phyloP scores from a whole-genome alignment of 176 grass and related monocot species.

The Ensete glaucum region DNA sequence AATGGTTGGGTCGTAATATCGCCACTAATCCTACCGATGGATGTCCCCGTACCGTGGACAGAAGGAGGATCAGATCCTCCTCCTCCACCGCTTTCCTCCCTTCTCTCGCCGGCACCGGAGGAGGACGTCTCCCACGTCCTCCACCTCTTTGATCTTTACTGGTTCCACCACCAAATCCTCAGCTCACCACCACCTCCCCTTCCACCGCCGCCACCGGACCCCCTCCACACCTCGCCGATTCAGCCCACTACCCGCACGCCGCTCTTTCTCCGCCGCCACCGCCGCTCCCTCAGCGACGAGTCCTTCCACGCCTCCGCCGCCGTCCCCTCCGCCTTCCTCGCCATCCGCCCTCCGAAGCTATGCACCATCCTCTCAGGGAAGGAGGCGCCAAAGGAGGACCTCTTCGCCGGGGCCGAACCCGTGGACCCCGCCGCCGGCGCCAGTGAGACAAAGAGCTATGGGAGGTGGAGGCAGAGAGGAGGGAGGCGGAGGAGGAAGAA shows the following conservation, averaged over 20 bases:
- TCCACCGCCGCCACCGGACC: slow-evolving; percentile 18
- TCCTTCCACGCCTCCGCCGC: neutral
- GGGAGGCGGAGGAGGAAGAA: slow-evolving; percentile 5
- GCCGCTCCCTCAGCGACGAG: slow-evolving; percentile 37
- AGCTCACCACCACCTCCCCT: slow-evolving; percentile 1
- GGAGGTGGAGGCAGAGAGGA: slow-evolving; percentile 3
- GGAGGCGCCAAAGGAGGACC: slow-evolving; percentile 12
- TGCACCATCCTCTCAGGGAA: slow-evolving; percentile 65
- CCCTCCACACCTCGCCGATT: slow-evolving; percentile 4
- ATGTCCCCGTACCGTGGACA: too few species aligned
- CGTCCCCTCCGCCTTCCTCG: neutral
- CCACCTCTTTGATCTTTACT: slow-evolving; percentile 52
- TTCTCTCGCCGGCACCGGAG: neutral
- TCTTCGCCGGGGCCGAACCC: slow-evolving; percentile 9
- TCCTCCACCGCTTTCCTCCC: neutral
- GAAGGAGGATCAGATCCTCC: neutral
- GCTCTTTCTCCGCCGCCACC: slow-evolving; percentile 31
- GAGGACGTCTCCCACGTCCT: neutral
- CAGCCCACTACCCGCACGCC: slow-evolving; percentile 7
- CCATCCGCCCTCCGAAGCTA: slow-evolving; percentile 17
- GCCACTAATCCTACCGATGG: too few species aligned
- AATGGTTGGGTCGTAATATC: too few species aligned
- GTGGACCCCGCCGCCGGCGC: neutral
- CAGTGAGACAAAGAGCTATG: neutral
- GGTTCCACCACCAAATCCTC: slow-evolving; percentile 58